Evolutionary conservation across 345 rosid species (phyloP).

Genomic region (Murraya paniculata): DNA sequence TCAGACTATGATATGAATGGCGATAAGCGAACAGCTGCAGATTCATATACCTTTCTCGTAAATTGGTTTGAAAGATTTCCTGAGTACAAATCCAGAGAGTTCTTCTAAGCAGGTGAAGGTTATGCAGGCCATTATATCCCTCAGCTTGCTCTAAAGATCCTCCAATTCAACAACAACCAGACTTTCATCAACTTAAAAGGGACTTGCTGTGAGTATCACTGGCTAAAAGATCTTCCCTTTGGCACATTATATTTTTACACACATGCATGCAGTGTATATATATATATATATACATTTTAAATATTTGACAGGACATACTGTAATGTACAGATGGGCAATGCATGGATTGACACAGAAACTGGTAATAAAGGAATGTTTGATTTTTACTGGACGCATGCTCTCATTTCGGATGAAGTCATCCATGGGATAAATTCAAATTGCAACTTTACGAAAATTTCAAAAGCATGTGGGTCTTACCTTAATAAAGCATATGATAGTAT

Average conservation of each 20-base stretch:
- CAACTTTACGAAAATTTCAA: neutral
- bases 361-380: conserved; percentile 4
- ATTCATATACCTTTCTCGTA: conserved; percentile 31
- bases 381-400: conserved; percentile 6
- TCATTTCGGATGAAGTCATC: neutral
- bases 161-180: conserved; percentile 5
- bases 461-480: neutral
- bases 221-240: neutral
- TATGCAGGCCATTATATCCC: conserved; percentile 48
- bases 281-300: no score
- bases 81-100: conserved; percentile 30
- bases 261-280: neutral
- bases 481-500: neutral
- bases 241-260: neutral
- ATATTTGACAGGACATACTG: neutral
- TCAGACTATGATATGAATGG: conserved; percentile 30
- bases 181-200: conserved; percentile 1
- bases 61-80: conserved; percentile 45
- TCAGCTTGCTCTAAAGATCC: conserved; percentile 30
- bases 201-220: conserved; percentile 5
- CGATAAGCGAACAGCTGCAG: conserved; percentile 26
- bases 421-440: neutral
- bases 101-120: conserved; percentile 39
- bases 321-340: conserved; percentile 3
- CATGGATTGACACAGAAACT: conserved; percentile 10